Base-by-base conservation (phyloP, 345 rosid species). In the Limnanthes douglasii region DNA sequence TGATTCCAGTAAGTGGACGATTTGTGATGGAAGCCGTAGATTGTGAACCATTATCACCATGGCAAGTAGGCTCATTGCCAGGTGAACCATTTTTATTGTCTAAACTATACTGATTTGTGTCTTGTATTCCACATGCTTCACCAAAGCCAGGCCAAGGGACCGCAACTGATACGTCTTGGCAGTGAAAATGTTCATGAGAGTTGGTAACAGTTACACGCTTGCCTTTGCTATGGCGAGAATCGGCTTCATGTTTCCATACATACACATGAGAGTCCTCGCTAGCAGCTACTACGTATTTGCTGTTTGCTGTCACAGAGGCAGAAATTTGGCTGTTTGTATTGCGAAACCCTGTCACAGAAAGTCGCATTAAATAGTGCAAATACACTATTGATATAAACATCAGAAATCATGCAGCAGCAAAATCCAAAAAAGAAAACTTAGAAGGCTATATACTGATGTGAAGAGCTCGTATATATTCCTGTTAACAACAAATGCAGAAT, bases 251-350 rank as follows among this genome's bases (percentile, higher is more conserved):
- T 57, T 78, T 90, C 96, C 95, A 90, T 29, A 90, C 59, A 42
- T 80, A 90, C 11, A 90, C 95, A 16, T 70, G 61, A n/a, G 98
- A 90, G 59, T 84, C 95, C 64, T 90, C 95, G 41, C 98, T 84
- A 10, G 98, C 98, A 39, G 95, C 62, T 21, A 90, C 72, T 5
- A 90, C 73, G 23, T 74, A 77, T 62, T 75, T 84, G 46, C 95
- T 92, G 16, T 80, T 69, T 11, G 80, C 60, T n/a, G 98, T 57
- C 22, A 77, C 61, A 7, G 83, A 67, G 31, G 94, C 94, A 10
- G 85, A 80, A 51, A 90, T 90, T 47, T 75, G 94, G 58, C 98
- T 84, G 69, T 55, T 90, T 1, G 85, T 60, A 59, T 80, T 90
- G 1, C 88, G 92, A 60, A 90, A 90, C 34, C 98, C 95, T 84